These are phyloP conservation scores for Hagleromyces aurorensis DNA, from an alignment of 805 yeast genomes.

Conservation along the genomic window DNA sequence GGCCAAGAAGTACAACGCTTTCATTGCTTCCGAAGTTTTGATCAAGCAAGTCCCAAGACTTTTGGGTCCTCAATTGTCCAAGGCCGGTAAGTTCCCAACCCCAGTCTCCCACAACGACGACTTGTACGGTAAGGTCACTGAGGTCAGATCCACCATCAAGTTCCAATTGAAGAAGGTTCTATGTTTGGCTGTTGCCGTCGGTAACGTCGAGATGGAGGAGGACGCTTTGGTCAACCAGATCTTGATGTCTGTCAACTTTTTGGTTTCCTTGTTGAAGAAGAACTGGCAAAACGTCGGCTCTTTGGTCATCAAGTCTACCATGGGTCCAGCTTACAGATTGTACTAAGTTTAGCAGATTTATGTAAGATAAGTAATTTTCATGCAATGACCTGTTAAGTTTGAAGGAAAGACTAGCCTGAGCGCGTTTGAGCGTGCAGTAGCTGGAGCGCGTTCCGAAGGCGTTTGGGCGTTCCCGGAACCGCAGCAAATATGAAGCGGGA, in stretches of 20 bases:
- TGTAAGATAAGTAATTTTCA: no score
- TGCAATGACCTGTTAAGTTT: no score
- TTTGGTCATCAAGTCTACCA: conserved; percentile 95
- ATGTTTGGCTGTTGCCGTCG: conserved; percentile 99
- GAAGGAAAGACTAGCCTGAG: no score
- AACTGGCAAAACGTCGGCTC: conserved; percentile 99
- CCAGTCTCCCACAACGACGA: conserved; percentile 99
- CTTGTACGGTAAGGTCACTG: conserved; percentile 89
- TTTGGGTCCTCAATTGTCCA: conserved; percentile 99
- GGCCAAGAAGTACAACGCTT: conserved; percentile 99
- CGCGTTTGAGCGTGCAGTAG: no score
- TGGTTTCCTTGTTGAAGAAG: conserved; percentile 98
- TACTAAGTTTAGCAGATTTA: conserved; percentile 51
- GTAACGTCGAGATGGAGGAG: conserved; percentile 99
- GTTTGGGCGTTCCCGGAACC: no score
- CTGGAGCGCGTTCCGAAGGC: no score
- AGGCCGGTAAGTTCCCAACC: conserved; percentile 99
- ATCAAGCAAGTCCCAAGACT: conserved; percentile 99
- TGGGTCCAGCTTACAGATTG: conserved; percentile 99
- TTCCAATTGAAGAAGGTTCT: conserved; percentile 99
- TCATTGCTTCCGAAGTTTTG: conserved; percentile 97
- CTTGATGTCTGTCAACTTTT: conserved; percentile 98
- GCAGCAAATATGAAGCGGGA: no score
- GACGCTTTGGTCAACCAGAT: conserved; percentile 94
- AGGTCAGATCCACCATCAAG: conserved; percentile 98